A percentile compares a stretch with the other conserved stretches of the same genome.
Conservation (phyloP, 352 stramenopile species). For the Hyaloperonospora brassicae region DNA sequence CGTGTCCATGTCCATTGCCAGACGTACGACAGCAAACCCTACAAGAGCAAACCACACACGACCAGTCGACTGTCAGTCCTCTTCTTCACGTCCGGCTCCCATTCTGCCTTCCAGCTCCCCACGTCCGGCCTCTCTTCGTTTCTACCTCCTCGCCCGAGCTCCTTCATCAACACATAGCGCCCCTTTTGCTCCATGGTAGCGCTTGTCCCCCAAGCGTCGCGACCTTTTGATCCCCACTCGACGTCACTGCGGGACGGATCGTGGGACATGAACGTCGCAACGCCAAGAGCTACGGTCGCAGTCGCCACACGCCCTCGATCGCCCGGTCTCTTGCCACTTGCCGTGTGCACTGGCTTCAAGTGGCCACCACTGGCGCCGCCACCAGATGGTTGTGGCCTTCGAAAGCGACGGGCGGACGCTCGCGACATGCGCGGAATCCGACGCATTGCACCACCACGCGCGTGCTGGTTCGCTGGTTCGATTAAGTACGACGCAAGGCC, state of each 20-base stretch:
- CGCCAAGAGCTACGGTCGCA: slow-evolving; percentile 7
- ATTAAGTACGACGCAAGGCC: slow-evolving; percentile 6
- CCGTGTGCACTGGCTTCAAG: slow-evolving; percentile 3
- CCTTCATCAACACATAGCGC: slow-evolving; percentile 50
- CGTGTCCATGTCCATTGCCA: slow-evolving; percentile 48
- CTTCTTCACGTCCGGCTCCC: neutral
- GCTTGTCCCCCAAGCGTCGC: slow-evolving; percentile 7
- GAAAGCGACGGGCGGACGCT: too few relatives aligned
- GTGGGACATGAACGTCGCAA: slow-evolving; percentile 9
- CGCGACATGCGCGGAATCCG: too few relatives aligned
- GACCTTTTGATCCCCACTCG: slow-evolving; percentile 16
- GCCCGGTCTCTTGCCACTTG: slow-evolving; percentile 19
- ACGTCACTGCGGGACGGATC: slow-evolving; percentile 12
- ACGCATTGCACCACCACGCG: too few relatives aligned
- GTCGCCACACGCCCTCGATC: slow-evolving; percentile 22
- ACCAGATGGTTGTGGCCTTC: too few relatives aligned
- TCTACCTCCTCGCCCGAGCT: slow-evolving; percentile 54
- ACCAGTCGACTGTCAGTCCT: slow-evolving; percentile 6
- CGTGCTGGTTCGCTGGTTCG: too few relatives aligned
- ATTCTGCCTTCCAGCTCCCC: neutral
- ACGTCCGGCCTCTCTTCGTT: neutral
- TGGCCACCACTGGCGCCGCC: too few relatives aligned
- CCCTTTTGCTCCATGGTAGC: slow-evolving; percentile 22
- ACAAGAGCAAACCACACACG: neutral
- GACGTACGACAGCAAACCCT: slow-evolving; percentile 64